Base-by-base conservation (phyloP, 768 basidiomycete genomes). In the Lactarius vividus region DNA sequence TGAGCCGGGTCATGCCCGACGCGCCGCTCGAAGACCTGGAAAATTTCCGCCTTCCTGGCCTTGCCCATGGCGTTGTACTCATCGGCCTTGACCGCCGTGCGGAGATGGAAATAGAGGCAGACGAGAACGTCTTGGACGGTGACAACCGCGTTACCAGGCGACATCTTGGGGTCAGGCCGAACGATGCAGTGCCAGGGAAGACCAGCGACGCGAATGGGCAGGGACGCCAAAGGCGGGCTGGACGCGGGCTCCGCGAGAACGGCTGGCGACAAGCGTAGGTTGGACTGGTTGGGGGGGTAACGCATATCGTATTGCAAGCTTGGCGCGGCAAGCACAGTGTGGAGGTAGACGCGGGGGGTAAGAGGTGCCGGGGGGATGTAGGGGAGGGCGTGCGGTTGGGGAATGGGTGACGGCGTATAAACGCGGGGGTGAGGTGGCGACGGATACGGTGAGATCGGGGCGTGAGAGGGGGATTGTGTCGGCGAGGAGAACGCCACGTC, bases 51-150 rank as follows among this genome's bases (percentile, higher is more conserved):
- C 53, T 59, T 67, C 49, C 61, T 62, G 0, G 56, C 4, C 57
- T 46, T 62, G 52, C 3, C 11, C 57, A 67, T 63, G 26, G 61
- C 53, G 0, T 67, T 58, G 35, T 67, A 67, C 40, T 67, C 66
- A 1, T 54, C 31, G 0, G 23, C 23, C 57, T 63, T 67, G 39
- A 56, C 62, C 1, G 31, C 39, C 7, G 42, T 67, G 52, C 66
- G 66, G n/a, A 67, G 65, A 31, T 67, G 52, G 33, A 37, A 10
- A 26, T 67, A 31, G 15, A 67, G 53, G 3, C 49, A 13, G 28
- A 37, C 8, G 39, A 67, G 35, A 18, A 67, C 66, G 4, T 67
- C 66, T 0, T 35, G 52, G 9, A 67, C 61, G 10, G 61, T 67
- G 40, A 67, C 66, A 9, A 59, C n/a, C 7, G 61, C 39, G 4